Conservation (phyloP, 2,329 filamentous ascomycete species). For the Diplocarpon rosae region DNA sequence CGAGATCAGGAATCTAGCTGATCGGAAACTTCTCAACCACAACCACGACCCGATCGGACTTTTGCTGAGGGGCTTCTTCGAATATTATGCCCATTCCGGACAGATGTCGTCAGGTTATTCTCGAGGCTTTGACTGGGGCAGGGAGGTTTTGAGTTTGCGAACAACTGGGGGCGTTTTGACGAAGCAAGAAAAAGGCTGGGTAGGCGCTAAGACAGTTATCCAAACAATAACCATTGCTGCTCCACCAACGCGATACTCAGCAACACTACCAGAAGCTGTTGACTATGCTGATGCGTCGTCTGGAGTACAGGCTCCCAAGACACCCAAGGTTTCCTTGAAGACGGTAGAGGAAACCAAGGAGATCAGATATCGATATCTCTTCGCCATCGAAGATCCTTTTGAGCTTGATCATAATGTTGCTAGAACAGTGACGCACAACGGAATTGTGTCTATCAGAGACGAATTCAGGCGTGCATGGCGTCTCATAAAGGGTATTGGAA, state of each 20-base stretch:
- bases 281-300: conserved; percentile 1
- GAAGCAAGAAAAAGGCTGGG: conserved; percentile 78
- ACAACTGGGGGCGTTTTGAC: conserved; percentile 56
- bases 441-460: conserved; percentile 70
- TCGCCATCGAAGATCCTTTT: conserved; percentile 88
- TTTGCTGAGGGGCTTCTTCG: conserved; percentile 74
- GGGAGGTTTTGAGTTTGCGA: conserved; percentile 68
- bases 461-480: conserved; percentile 74
- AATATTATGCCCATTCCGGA: conserved; percentile 63
- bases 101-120: conserved; percentile 38
- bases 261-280: conserved; percentile 1
- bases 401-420: conserved; percentile 83
- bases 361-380: conserved; percentile 68
- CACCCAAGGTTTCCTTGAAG: conserved; percentile 11
- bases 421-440: conserved; percentile 71
- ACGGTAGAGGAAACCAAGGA: conserved; percentile 41
- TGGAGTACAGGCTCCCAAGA: conserved; percentile 5
- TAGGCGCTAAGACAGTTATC: conserved; percentile 62
- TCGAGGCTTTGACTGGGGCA: conserved; percentile 67
- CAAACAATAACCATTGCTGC: conserved; percentile 35
- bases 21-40: conserved; percentile 46
- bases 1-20: conserved; percentile 52
- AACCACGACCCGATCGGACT: conserved; percentile 61
- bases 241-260: conserved; percentile 17
- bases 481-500: conserved; percentile 49